Conservation (phyloP, 768 basidiomycete genomes). For the Psilocybe sp. region DNA sequence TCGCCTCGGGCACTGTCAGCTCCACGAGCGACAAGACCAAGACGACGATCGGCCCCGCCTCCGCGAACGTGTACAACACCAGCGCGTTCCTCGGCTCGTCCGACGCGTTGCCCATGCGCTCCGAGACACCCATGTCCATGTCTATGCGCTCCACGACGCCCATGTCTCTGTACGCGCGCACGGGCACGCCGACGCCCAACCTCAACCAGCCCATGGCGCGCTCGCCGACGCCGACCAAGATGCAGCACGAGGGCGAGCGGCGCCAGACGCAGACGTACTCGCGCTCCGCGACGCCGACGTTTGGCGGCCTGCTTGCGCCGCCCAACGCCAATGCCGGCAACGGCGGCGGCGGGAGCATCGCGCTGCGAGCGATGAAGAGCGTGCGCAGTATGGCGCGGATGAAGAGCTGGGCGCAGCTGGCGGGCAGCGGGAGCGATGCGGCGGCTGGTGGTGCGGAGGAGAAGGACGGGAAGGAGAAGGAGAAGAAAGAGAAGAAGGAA, state of each 20-base stretch:
- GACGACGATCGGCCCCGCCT: no score
- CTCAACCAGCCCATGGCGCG: no score
- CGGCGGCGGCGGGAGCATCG: slow-evolving; percentile 53
- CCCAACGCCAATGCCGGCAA: slow-evolving; percentile 14
- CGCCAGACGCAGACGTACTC: background rate
- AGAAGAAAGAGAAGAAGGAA: slow-evolving; percentile 36
- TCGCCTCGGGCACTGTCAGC: no score
- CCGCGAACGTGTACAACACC: no score
- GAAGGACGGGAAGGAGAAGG: slow-evolving; percentile 25
- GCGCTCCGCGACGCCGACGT: slow-evolving; percentile 23
- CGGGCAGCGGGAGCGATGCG: slow-evolving; percentile 23
- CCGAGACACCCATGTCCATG: slow-evolving; percentile 1
- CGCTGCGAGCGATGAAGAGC: slow-evolving; percentile 74
- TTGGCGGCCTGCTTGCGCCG: slow-evolving; percentile 35
- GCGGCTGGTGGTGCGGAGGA: slow-evolving; percentile 21
- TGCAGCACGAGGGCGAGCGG: no score
- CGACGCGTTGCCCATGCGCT: no score
- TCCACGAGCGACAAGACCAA: no score
- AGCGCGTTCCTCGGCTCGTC: no score
- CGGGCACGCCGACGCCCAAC: background rate
- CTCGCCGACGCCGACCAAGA: no score
- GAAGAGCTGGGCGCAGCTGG: slow-evolving; percentile 67
- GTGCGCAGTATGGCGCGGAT: slow-evolving; percentile 72
- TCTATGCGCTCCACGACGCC: slow-evolving; percentile 32
- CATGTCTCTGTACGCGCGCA: background rate